Evolutionary conservation across 2,329 filamentous ascomycete species (phyloP), one percentile per base, ranked within the genome.

Genomic region (Cladosporium sp.): DNA sequence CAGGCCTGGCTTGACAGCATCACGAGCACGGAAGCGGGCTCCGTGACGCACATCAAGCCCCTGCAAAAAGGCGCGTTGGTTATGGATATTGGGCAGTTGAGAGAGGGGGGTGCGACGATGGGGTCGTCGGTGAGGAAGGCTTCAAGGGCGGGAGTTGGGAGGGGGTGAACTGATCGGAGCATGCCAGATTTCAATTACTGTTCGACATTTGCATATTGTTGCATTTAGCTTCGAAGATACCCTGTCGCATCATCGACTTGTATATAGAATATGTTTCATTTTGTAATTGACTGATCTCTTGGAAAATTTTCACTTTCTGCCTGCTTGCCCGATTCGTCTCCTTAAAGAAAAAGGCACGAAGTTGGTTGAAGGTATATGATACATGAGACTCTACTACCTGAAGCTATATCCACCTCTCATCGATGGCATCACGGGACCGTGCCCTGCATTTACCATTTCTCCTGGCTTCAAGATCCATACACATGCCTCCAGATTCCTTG

Each of bases 1-100:
- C 61, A 58, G 9, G 62, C 63, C 2, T 68, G 65, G 65, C 52
- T 68, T 18, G 57, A 58, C 42, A 63, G 59, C 54, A 54, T 66
- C 9, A 56, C 61, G 27, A 54, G 57, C 12, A 54, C 56, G 2
- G 59, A 60, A 4, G 38, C 51, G 18, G 60, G 58, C 17, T 50
- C 55, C 12, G 56, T 60, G 22, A 47, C 44, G 11, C 50, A 57
- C 24, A 56, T 57, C 51, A 64, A 58, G 39, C 60, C 54, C 44
- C 56, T 59, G 19, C 54, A 60, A 41, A 53, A 54, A 5, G 63
- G 62, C 34, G 52, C 56, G 17, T 53, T 67, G 18, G 56, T 64
- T 7, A 57, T 65, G 54, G 59, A 64, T 44, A 50, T 61, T 9
- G 48, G 54, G 36, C 56, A 53, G 29, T 43, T 61, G 18, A 53